Conservation (phyloP, 176 grass and related monocot species). For the Eragrostis curvula region DNA sequence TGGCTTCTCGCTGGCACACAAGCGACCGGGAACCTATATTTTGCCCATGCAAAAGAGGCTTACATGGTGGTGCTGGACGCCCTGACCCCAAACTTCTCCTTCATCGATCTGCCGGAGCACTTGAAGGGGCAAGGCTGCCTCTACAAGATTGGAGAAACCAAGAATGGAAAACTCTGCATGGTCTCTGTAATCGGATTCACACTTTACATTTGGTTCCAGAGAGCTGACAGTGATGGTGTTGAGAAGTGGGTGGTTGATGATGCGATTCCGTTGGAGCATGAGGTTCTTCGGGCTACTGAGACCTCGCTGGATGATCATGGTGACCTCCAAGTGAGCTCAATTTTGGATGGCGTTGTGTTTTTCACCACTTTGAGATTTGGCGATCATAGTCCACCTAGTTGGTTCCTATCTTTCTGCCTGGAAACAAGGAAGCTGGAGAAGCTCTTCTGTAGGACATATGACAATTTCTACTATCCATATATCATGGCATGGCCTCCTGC, state of each 20-base stretch:
- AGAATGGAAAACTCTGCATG: slow-evolving; percentile 33
- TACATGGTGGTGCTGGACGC: background rate
- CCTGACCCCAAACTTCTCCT: background rate
- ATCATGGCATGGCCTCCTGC: slow-evolving; percentile 14
- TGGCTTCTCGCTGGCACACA: background rate
- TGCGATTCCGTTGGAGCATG: no score
- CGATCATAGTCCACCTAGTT: background rate
- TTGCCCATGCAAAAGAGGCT: background rate
- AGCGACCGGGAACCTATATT: background rate
- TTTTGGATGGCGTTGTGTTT: no score
- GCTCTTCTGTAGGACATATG: no score
- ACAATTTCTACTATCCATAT: background rate
- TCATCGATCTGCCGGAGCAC: background rate
- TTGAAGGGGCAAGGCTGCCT: background rate
- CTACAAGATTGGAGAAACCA: background rate
- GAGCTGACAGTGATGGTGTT: no score
- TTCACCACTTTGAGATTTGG: no score
- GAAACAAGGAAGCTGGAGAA: no score
- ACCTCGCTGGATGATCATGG: no score
- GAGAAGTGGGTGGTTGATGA: no score
- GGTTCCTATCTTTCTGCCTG: background rate
- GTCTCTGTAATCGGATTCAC: background rate
- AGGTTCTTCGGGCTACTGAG: no score
- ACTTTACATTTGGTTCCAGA: background rate
- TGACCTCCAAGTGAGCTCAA: no score